Evolutionary conservation across 2,329 filamentous ascomycete genomes (phyloP), one percentile per base, ranked within the genome.

Genomic region (Scleromitrula shiraiana): DNA sequence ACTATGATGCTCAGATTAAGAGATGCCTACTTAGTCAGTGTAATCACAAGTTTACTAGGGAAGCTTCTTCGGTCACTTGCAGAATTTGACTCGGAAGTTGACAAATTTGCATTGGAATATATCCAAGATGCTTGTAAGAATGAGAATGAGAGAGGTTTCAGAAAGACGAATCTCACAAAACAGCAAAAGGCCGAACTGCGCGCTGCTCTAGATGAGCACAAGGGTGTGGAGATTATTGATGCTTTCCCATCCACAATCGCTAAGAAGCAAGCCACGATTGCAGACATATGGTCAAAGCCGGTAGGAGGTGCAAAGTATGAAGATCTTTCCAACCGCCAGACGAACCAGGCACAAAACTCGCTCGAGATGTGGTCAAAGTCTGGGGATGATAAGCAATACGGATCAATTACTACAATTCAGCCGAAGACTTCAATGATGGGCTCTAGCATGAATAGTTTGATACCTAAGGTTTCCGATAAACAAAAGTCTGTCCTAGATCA

Each of bases 1-100:
- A 83, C 85, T 30, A 88, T 85, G 63, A 95, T 95, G 88, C 77
- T 98, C 46, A 82, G 93, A 49, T 75, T 98, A 4, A 85, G 91
- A 53, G 93, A 98, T 64, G 76, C 81, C 47, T 96, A 89, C 66
- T 76, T 98, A 7, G 83, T 93, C 29, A 81, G 77, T 51, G 88
- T 88, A 32, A 83, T 91, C 12, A 88, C 95, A 41, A 82, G 81
- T 23, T 77, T 97, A 23, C 78, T 96, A 26, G 80, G 82, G 58
- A 95, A 95, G 64, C 82, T 98, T 50, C 75, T 98, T 29, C 78
- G 78, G 12, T 83, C 88, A 19, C 72, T 98, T n/a, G 80, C 82
- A 33, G 83, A 90, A 56, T 83, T 87, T 41, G 75, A 78, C 45
- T 80, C 95, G 56, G 80, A 82, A 45, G 77, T 95, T 24, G 77